Evolutionary conservation across 169 alveolate genomes (phyloP).

Genomic region (Plasmodium falciparum): DNA sequence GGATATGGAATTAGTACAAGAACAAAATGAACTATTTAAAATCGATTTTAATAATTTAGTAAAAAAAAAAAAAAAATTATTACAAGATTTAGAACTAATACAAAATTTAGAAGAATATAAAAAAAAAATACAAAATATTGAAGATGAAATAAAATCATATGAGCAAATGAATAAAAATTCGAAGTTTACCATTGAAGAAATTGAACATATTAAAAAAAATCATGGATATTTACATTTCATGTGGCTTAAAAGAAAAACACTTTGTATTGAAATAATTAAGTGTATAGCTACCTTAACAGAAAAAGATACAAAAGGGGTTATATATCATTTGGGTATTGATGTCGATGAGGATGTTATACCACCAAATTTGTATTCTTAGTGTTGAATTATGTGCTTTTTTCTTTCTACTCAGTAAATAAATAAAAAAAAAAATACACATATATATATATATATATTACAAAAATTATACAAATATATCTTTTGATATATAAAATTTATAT

Average conservation of each 20-base stretch:
- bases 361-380: conserved; percentile 26
- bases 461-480: too few species aligned
- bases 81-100: conserved; percentile 56
- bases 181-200: conserved; percentile 46
- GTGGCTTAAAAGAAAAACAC: conserved; percentile 55
- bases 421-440: too few species aligned
- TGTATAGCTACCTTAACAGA: conserved; percentile 71
- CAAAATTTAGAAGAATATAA: conserved; percentile 36
- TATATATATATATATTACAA: too few species aligned
- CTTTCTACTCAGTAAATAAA: neutral
- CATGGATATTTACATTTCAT: conserved; percentile 63
- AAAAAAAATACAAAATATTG: conserved; percentile 13
- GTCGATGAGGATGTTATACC: conserved; percentile 68
- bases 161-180: conserved; percentile 55
- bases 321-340: conserved; percentile 69
- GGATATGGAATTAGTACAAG: conserved; percentile 31
- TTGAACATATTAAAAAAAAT: conserved; percentile 47
- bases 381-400: neutral
- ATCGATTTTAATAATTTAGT: conserved; percentile 29
- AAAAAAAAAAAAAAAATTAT: conserved; percentile 55
- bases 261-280: conserved; percentile 62
- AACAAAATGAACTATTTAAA: conserved; percentile 42
- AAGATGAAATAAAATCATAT: conserved; percentile 37
- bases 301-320: conserved; percentile 64
- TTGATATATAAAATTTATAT: too few species aligned